Percentiles rank a stretch among this genome's conserved stretches.
Conservation (phyloP, 169 alveolate species). For the Amoebophrya sp. region DNA sequence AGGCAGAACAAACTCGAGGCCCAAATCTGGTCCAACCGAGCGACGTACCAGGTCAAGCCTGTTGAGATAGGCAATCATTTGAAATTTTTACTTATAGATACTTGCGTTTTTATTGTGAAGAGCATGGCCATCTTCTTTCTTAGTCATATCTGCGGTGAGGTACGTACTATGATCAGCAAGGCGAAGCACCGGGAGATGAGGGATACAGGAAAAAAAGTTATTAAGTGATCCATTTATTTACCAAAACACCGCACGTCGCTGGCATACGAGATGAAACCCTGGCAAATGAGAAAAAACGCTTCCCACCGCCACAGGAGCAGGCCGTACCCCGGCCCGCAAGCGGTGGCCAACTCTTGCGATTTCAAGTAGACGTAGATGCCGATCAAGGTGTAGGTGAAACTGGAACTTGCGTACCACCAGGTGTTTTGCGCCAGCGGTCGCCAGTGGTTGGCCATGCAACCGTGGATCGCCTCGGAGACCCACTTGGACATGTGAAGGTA, state of each 20-base stretch:
- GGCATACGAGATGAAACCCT: neutral
- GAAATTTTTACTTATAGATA: too few relatives aligned
- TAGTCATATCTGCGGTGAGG: too few relatives aligned
- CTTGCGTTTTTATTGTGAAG: too few relatives aligned
- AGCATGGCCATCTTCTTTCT: too few relatives aligned
- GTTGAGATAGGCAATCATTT: too few relatives aligned
- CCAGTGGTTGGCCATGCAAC: neutral
- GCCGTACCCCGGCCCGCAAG: neutral
- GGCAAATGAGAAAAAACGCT: neutral
- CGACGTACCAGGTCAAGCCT: neutral
- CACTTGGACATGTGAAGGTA: neutral
- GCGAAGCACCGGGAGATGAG: too few relatives aligned
- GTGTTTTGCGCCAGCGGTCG: neutral
- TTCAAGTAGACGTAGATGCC: neutral
- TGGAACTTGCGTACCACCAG: neutral
- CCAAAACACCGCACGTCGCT: neutral
- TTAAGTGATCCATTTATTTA: too few relatives aligned
- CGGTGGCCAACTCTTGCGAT: neutral
- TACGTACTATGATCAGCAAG: too few relatives aligned
- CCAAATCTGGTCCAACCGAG: neutral
- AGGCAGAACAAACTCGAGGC: neutral
- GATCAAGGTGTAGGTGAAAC: neutral
- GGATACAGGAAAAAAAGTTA: too few relatives aligned
- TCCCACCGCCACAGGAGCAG: neutral
- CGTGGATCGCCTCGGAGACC: neutral